phyloP scores from a whole-genome alignment of 2,329 filamentous ascomycete species.

The Xylaria sp. region DNA sequence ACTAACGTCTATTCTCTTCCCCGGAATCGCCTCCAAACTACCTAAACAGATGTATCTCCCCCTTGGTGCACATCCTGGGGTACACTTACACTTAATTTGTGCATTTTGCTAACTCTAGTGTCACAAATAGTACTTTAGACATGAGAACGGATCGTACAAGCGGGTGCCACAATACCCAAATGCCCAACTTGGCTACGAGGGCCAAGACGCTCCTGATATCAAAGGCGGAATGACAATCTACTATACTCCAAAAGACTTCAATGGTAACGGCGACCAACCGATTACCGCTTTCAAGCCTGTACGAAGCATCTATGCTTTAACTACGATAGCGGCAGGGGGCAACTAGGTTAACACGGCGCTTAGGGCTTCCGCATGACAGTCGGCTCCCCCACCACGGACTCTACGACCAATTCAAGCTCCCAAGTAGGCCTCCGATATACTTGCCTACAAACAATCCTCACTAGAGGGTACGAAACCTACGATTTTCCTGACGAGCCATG shows the following conservation, averaged over 20 bases:
- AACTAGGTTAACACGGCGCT: neutral
- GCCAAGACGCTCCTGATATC: conserved; percentile 35
- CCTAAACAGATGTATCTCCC: too few species aligned
- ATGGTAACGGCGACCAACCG: conserved; percentile 40
- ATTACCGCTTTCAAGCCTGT: conserved; percentile 53
- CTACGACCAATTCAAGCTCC: conserved; percentile 42
- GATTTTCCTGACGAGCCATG: conserved; percentile 48
- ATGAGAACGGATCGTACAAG: conserved; percentile 41
- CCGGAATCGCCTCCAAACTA: too few species aligned
- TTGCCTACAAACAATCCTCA: conserved; percentile 47
- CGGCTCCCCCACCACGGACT: conserved; percentile 41
- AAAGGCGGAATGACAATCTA: conserved; percentile 43
- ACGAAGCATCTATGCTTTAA: conserved; percentile 15
- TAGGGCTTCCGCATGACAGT: conserved; percentile 53
- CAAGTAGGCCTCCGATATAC: conserved; percentile 39
- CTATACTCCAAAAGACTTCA: conserved; percentile 41
- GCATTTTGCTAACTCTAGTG: too few species aligned
- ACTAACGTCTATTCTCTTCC: too few species aligned
- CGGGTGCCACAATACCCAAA: conserved; percentile 38
- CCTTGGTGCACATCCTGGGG: too few species aligned
- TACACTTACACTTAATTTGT: too few species aligned
- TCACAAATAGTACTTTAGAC: conserved; percentile 42
- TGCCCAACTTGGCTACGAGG: conserved; percentile 24
- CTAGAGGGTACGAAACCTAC: conserved; percentile 47
- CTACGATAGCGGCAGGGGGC: neutral